Percentiles rank a stretch among this genome's conserved stretches.
These are phyloP conservation scores for Lipomyces sp. DNA, from an alignment of 805 yeast genomes.

Conservation along the genomic window DNA sequence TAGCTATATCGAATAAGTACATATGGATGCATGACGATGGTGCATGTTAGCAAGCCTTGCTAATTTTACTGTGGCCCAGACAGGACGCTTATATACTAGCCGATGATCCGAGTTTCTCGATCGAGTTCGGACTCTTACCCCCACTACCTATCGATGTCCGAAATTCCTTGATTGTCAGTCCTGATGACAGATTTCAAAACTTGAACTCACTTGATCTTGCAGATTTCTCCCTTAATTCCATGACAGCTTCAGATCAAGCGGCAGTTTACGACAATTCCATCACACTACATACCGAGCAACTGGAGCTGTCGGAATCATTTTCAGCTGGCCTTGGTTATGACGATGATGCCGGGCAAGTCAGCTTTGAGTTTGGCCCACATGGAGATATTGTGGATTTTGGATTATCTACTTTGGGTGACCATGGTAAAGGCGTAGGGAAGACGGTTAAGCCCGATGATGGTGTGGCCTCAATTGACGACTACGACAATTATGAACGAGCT, in stretches of 20 bases:
- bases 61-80: slow-evolving; percentile 1
- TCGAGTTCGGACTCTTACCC: slow-evolving; percentile 34
- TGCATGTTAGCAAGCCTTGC: background rate
- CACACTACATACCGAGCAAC: background rate
- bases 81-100: slow-evolving; percentile 7
- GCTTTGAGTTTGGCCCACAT: slow-evolving; percentile 30
- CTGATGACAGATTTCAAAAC: background rate
- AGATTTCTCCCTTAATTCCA: background rate
- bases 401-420: background rate
- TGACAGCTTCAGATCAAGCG: background rate
- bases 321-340: slow-evolving; percentile 13
- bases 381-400: slow-evolving; percentile 23
- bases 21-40: background rate
- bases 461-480: background rate
- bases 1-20: background rate
- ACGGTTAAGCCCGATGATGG: background rate
- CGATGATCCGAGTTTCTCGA: slow-evolving; percentile 34
- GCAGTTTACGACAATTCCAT: background rate
- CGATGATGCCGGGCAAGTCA: slow-evolving; percentile 33
- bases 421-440: background rate
- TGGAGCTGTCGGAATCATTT: slow-evolving; percentile 2
- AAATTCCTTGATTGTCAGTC: background rate
- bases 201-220: background rate
- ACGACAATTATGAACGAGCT: background rate
- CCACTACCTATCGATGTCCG: slow-evolving; percentile 13